Evolutionary conservation across 2,329 filamentous ascomycete species (phyloP), one percentile per base, ranked within the genome.

Genomic region (Venturia effusa): DNA sequence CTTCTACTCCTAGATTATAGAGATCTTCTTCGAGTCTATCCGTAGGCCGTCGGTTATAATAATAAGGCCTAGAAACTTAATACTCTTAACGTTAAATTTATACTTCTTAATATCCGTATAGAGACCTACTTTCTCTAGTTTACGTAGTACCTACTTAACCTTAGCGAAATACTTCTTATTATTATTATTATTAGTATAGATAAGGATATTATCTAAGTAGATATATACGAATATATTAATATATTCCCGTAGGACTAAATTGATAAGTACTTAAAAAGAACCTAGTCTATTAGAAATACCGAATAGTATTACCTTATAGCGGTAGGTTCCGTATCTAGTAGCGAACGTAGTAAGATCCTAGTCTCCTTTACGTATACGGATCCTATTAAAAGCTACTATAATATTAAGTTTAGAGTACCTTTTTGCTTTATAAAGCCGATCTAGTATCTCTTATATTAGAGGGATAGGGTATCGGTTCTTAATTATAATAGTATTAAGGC

Each of bases 291-390:
- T 68, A 22, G 32, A 39, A 4, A 70, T 37, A 5, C 69, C 51
- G 62, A 70, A 70, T 1, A 66, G 69, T 6, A 65, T 66, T 24
- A 78, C 69, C 40, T 70, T 45, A 43, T 70, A 78, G 64, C 78
- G 60, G 62, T 68, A 77, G 2, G 67, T 64, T 37, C 71, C 67
- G 64, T 71, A 76, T 19, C 68, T 62, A 1, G 67, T 75, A 24
- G 63, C n/a, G 64, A 77, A 78, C 0, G 68, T 68, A 30, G 67
- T 76, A 63, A 71, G 74, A 67, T 67, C 74, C 66, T 61, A 22
- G 30, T 76, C 66, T 39, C 76, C 62, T 4, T 70, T 34, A 19
- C 66, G 67, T n/a, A 77, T 75, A 13, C 67, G 27, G 2, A 77
- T 70, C 1, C 68, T 43, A 51, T 77, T 70, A 67, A 74, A 77